Evolutionary conservation across 441 rosid genomes (phyloP).

Genomic region (Pelargonium australe): DNA sequence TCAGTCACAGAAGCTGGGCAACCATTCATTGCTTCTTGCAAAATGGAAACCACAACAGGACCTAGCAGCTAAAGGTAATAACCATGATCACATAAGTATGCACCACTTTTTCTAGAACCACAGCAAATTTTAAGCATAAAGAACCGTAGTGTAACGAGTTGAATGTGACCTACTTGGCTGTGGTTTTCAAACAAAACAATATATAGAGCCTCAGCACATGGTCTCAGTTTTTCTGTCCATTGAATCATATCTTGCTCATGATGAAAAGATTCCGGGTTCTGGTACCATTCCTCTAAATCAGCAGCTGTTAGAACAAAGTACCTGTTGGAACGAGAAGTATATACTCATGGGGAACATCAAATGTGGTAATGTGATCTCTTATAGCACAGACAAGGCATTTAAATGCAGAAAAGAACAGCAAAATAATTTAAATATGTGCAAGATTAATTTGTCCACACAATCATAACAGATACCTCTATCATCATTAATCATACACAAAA

Average conservation of each 20-base stretch:
- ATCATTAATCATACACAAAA: background rate
- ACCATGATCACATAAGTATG: slow-evolving; percentile 23
- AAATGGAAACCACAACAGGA: slow-evolving; percentile 87
- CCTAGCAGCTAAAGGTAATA: slow-evolving; percentile 63
- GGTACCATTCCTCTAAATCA: slow-evolving; percentile 94
- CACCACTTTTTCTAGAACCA: slow-evolving; percentile 17
- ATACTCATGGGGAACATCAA: slow-evolving; percentile 1
- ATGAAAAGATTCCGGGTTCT: slow-evolving; percentile 91
- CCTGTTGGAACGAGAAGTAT: slow-evolving; percentile 39
- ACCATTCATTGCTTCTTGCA: slow-evolving; percentile 89
- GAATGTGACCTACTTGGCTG: slow-evolving; percentile 73
- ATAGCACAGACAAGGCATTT: background rate
- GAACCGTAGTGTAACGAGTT: slow-evolving; percentile 14
- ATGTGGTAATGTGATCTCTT: background rate
- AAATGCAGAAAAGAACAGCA: background rate
- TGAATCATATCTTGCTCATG: slow-evolving; percentile 99
- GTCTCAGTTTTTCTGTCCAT: slow-evolving; percentile 96
- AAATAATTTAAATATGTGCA: background rate
- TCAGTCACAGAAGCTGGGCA: slow-evolving; percentile 81
- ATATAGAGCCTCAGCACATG: slow-evolving; percentile 98
- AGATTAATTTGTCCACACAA: background rate
- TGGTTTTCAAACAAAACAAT: slow-evolving; percentile 93
- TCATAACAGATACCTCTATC: background rate
- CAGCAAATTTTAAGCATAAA: slow-evolving; percentile 10
- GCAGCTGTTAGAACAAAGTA: slow-evolving; percentile 80